Evolutionary conservation across 768 basidiomycete genomes (phyloP), one percentile per base, ranked within the genome.

Genomic region (Asterophora lycoperdoides): DNA sequence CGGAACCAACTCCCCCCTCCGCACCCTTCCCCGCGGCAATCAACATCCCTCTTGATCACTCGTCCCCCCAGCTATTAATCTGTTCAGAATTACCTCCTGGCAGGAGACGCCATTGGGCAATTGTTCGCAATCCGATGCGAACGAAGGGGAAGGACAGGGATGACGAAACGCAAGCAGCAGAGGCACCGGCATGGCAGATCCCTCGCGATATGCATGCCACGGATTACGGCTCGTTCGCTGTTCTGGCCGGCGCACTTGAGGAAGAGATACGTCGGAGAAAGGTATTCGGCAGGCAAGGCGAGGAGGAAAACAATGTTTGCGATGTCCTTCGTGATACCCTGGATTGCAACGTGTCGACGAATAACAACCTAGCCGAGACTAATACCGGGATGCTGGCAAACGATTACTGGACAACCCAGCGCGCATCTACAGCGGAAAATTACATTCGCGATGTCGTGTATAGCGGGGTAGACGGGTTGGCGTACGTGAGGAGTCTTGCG

Each of bases 391-490:
- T 55, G 20, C 46, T 58, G 20, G 33, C 56, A 4, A 44, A 60
- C 2, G 67, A 62, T 5, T 81, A 81, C 52, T 86, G 80, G 77
- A 74, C 68, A 18, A 61, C 68, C 10, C 68, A 68, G 41, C 68
- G 72, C 5, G 79, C 77, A 10, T 62, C 63, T n/a, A 72, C 76
- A 18, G 85, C 77, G 1, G 83, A 87, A 64, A 74, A 72, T n/a
- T 87, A 84, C 56, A 39, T 90, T 14, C 67, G 76, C 15, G 84
- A 89, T 59, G 60, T 88, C n/a, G 86, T 90, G 0, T 90, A 89
- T 59, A 88, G 89, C 0, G 87, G 89, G 39, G 72, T 80, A 0
- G 86, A 88, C 48, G 88, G 89, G 1, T 65, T 81, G 20, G 88
- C 88, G 5, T 90, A 90, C 61, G 76, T 84, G 44, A 73, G 84